phyloP scores from a whole-genome alignment of 1,284 basidiomycete species.

The Paramarasmius palmivorus region DNA sequence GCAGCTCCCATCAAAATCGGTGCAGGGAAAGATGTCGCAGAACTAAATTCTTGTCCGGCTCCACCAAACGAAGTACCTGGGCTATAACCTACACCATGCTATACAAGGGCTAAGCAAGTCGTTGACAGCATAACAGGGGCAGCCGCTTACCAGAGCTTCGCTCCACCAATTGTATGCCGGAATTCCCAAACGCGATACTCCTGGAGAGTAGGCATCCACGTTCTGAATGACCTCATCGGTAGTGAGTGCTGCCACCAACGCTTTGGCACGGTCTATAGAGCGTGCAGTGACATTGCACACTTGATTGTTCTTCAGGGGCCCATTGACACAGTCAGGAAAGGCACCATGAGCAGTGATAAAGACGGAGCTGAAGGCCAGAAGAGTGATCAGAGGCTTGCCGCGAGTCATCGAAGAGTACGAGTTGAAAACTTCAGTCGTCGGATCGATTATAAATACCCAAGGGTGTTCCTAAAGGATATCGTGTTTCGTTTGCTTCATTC shows the following conservation, averaged over 20 bases:
- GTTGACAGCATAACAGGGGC: neutral
- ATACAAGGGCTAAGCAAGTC: neutral
- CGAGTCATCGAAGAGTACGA: too few species aligned
- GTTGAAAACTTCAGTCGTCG: too few species aligned
- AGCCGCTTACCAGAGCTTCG: constrained; percentile 43
- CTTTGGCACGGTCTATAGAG: constrained; percentile 45
- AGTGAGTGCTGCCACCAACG: constrained; percentile 48
- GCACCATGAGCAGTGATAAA: constrained; percentile 9
- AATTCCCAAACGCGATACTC: constrained; percentile 50
- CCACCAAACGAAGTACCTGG: constrained; percentile 51
- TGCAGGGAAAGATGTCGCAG: constrained; percentile 61
- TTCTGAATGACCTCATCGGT: constrained; percentile 51
- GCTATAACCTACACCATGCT: constrained; percentile 55
- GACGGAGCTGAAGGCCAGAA: neutral
- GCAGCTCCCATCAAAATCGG: constrained; percentile 92
- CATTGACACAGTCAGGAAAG: constrained; percentile 49
- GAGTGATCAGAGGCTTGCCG: too few species aligned
- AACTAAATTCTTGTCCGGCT: constrained; percentile 48
- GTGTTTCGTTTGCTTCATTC: too few species aligned
- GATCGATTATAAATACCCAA: too few species aligned
- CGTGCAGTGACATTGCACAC: constrained; percentile 51
- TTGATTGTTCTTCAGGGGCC: constrained; percentile 42
- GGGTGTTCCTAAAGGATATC: too few species aligned
- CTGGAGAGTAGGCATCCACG: constrained; percentile 47
- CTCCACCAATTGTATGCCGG: constrained; percentile 58